Evolutionary conservation across 208 protist species (phyloP), one percentile per base, ranked within the genome.

Genomic region (Acanthamoeba castellanii): DNA sequence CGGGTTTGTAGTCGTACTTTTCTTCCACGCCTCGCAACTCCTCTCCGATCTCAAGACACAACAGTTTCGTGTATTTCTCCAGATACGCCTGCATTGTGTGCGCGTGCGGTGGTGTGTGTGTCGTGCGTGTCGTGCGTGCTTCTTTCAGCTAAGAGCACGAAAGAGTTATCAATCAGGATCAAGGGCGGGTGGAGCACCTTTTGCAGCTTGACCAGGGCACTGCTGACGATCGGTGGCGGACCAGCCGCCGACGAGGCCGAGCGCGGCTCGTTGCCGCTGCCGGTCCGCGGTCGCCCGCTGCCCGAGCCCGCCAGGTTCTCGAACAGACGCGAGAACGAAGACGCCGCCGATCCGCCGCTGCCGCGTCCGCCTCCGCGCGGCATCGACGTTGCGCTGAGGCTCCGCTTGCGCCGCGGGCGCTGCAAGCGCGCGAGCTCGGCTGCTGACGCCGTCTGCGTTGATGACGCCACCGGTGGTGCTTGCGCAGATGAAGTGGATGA

Each of bases 201-300:
- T 32, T 90, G 84, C 30, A 72, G 30, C 84, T 90, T 90, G 47
- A 90, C 84, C 8, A 90, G 84, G 22, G 84, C 50, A n/a, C 84
- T 90, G 84, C 84, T 90, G 8, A 90, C 55, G 84, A 90, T 70
- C 30, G 55, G 84, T 13, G 84, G 84, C 55, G 84, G 84, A 18
- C 76, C 76, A 84, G 42, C 8, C 25, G 76, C 76, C 7, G 76
- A 84, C 13, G 68, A 74, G n/a, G 68, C 68, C 7, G 68, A 42
- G 3, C 68, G 68, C 8, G 68, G n/a, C 68, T 13, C 30, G 76
- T 7, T 47, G 42, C 42, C 27, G 76, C 76, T 84, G 47, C 76
- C 76, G 76, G 9, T 84, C 76, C 76, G 3, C 76, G 13, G 37
- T 9, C 76, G 76, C 25, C 34, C 20, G 16, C 9, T 84, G 13